Conservation (phyloP, 345 rosid genomes). For the Cardamine resedifolia region DNA sequence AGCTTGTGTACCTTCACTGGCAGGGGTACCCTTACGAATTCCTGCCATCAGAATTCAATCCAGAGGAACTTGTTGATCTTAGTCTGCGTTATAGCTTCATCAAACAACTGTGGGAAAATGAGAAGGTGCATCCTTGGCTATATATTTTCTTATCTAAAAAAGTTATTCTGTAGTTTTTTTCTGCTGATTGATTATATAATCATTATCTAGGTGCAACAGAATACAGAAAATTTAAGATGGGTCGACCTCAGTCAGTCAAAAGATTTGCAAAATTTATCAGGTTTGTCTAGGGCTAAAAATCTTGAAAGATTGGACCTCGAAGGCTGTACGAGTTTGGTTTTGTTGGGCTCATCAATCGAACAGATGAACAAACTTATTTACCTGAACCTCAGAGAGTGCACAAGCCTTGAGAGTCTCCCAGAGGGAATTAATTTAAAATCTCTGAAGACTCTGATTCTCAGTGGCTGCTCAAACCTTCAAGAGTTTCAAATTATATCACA, state of each 20-base stretch:
- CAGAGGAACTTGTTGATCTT: constrained; percentile 30
- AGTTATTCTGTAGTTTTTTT: neutral
- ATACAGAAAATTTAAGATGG: constrained; percentile 30
- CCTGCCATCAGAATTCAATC: constrained; percentile 34
- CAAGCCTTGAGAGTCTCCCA: constrained; percentile 27
- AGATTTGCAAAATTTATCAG: constrained; percentile 27
- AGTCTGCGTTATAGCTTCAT: constrained; percentile 24
- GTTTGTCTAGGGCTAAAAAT: constrained; percentile 32
- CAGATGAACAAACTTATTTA: constrained; percentile 24
- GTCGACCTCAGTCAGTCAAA: constrained; percentile 29
- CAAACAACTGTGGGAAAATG: constrained; percentile 36
- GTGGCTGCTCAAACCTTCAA: constrained; percentile 31
- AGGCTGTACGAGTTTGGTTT: constrained; percentile 32
- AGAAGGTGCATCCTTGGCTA: constrained; percentile 11
- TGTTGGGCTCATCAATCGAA: constrained; percentile 9
- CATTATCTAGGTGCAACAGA: constrained; percentile 7
- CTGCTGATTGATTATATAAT: neutral
- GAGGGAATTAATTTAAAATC: neutral
- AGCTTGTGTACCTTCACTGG: constrained; percentile 41
- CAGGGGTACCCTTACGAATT: constrained; percentile 28
- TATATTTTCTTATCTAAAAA: neutral
- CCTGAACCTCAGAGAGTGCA: constrained; percentile 33
- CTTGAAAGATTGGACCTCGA: constrained; percentile 32
- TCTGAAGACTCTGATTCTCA: constrained; percentile 28
- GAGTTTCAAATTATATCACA: constrained; percentile 31